Conservation (phyloP, 2,329 filamentous ascomycete species). For the Lecanicillium sp. region DNA sequence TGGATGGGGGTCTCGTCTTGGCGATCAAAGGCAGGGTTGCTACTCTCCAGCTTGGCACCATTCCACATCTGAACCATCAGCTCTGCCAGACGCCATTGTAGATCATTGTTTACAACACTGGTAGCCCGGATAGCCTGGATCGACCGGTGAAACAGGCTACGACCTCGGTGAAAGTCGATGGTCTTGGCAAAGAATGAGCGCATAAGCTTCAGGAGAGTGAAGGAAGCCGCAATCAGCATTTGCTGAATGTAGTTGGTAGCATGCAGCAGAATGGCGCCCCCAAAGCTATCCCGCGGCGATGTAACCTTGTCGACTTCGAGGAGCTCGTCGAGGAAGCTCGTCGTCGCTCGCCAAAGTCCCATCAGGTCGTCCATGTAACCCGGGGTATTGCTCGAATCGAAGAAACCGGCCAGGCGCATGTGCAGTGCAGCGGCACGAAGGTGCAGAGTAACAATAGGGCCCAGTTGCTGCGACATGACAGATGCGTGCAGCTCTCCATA, state of each 20-base stretch:
- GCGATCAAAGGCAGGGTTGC: conserved; percentile 36
- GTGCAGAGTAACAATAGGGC: conserved; percentile 54
- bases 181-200: conserved; percentile 66
- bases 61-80: conserved; percentile 87
- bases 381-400: conserved; percentile 64
- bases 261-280: conserved; percentile 52
- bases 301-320: conserved; percentile 43
- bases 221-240: conserved; percentile 75
- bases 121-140: conserved; percentile 63
- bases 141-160: conserved; percentile 61
- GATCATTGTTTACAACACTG: conserved; percentile 69
- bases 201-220: conserved; percentile 70
- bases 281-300: conserved; percentile 34
- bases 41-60: conserved; percentile 47
- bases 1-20: conserved; percentile 40
- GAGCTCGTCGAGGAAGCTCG: conserved; percentile 59
- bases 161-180: conserved; percentile 61
- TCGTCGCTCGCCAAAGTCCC: conserved; percentile 65
- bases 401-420: conserved; percentile 71
- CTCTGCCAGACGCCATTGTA: conserved; percentile 72
- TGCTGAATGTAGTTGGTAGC: conserved; percentile 73
- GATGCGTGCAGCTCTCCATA: conserved; percentile 54
- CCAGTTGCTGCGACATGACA: conserved; percentile 50
- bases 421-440: conserved; percentile 67
- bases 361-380: conserved; percentile 69